Base-by-base conservation (phyloP, 495 filamentous ascomycete genomes). In the Pyrenula aspistea region DNA sequence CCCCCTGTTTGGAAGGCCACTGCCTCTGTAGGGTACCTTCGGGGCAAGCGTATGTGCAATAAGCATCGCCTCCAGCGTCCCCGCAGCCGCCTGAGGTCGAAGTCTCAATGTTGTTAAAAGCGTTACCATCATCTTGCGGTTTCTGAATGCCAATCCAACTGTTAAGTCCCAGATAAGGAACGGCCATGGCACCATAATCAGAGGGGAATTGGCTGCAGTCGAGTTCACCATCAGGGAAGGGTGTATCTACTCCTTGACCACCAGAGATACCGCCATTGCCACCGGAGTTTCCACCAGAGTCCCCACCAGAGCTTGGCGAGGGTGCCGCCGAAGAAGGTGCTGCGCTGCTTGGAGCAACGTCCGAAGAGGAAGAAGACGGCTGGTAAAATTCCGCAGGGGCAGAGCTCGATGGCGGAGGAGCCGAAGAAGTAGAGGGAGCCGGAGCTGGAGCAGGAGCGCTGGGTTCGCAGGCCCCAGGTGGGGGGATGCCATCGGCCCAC, bases 41-140 rank as follows among this genome's bases (percentile, higher is more conserved):
- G 4, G 93, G 91, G 74, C 93, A 98, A 54, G 87, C 88, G 64
- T 97, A 98, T 2, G 91, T 95, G 78, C 93, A 96, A 73, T 89
- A 87, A 50, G 76, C 72, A 8, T 42, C 8, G 15, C 15, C 31
- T 42, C 15, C 15, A 47, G 82, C 84, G 10, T 74, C 66, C 22
- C 60, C 67, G 70, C 89, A 91, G 53, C 66, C 68, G 11, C 76
- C 77, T 19, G 67, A 69, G 53, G 84, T 80, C n/a, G 71, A 72
- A 55, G 86, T 84, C 49, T 75, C 77, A 56, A 88, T 89, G 55
- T 80, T 66, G 62, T 81, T 83, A 55, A 79, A 69, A 22, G 74
- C 53, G 15, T 68, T 61, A 48, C 65, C 73, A 51, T 66, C 61
- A 12, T 66, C 36, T 20, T 64, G 70, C 23, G 75, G 66, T 61